Conservation (phyloP, 2,329 filamentous ascomycete species). For the Aspergillus aculeatinus region DNA sequence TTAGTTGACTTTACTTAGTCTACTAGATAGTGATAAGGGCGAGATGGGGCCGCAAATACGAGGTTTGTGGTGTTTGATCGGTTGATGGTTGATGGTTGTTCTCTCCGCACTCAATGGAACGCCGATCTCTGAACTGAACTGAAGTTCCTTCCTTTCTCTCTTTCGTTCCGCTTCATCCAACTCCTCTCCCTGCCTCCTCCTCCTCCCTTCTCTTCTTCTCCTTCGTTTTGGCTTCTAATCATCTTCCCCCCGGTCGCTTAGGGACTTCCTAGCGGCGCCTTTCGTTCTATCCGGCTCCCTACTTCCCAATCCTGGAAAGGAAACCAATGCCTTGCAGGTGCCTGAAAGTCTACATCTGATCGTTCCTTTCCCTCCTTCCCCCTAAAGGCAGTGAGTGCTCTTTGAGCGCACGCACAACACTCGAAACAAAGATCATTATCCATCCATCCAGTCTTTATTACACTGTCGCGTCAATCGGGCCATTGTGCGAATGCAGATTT, state of each 20-base stretch:
- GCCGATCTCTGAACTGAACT: background rate
- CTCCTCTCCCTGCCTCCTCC: background rate
- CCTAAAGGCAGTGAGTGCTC: conserved; percentile 6
- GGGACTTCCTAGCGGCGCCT: background rate
- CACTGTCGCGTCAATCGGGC: background rate
- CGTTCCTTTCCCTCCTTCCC: background rate
- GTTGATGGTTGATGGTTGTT: too few species aligned
- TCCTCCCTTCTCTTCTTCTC: background rate
- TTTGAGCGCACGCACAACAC: background rate
- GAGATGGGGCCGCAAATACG: background rate
- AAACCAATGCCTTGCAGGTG: conserved; percentile 7
- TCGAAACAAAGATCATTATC: background rate
- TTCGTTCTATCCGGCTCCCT: background rate
- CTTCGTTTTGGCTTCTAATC: background rate
- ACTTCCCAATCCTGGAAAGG: background rate
- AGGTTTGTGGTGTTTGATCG: background rate
- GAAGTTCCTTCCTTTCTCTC: too few species aligned
- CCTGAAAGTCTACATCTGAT: conserved; percentile 7
- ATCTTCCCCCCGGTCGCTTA: background rate
- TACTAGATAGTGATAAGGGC: background rate
- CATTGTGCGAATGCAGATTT: background rate
- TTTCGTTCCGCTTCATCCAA: background rate
- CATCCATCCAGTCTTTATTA: background rate
- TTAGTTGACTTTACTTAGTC: background rate
- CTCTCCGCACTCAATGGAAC: background rate